Evolutionary conservation across 441 rosid species (phyloP), one percentile per base, ranked within the genome.

Genomic region (Gossypium gossypioides): DNA sequence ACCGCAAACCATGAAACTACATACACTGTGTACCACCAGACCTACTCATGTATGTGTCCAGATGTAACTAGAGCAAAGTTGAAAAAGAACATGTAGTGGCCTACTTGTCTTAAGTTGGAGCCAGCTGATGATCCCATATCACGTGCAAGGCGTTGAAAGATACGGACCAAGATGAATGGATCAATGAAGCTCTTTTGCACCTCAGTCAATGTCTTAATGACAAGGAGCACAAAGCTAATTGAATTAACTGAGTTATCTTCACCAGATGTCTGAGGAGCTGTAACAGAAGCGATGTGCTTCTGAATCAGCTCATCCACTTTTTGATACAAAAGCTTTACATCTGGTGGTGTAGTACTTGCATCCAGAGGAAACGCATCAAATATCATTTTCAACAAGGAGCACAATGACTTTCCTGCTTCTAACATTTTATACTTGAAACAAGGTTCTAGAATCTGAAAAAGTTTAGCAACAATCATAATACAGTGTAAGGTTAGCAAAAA

Each of bases 311-410:
- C 99, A 46, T 86, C 93, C 40, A 96, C 92, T 79, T 91, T 96
- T 82, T 88, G 91, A 82, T 83, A 89, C 78, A 95, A 69, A 88
- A 69, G 77, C 77, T 90, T 93, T 80, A 92, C 85, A 74, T 93
- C 98, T 71, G 79, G 76, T 18, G 91, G 94, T 19, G 91, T 87
- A 69, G 66, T 81, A 66, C 87, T 78, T 27, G 79, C 91, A 77
- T 93, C 96, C 63, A 84, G 82, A 63, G 99, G 98, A 84, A 87
- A 96, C 73, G 99, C 92, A 52, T 80, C 76, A 77, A 89, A 88
- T 66, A 92, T 93, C 96, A 95, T 95, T 87, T 92, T 95, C 90
- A 95, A 75, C 80, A 95, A 84, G 73, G 90, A 88, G 84, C 98
- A 95, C 76, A 95, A 77, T 67, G 99, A 90, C 86, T 88, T 89